phyloP scores from a whole-genome alignment of 2,329 filamentous ascomycete species.

The Aspergillus alliaceus region DNA sequence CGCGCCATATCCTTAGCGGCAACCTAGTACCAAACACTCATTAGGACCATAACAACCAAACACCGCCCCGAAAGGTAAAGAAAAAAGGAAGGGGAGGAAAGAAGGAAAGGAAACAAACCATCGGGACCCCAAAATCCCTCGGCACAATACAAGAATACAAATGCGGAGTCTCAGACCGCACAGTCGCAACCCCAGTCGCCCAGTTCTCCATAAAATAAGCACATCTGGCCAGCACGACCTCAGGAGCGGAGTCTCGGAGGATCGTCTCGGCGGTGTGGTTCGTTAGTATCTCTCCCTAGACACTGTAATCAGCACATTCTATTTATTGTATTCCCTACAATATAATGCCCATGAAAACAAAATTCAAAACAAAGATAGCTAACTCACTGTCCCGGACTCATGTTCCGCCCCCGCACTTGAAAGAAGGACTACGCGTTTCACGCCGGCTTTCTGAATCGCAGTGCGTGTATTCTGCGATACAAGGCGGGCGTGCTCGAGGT shows the following conservation, averaged over 20 bases:
- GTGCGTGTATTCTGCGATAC: conserved; percentile 9
- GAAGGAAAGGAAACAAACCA: conserved; percentile 8
- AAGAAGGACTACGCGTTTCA: conserved; percentile 13
- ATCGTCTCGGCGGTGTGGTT: conserved; percentile 16
- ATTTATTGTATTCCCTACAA: too few relatives aligned
- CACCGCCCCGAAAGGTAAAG: too few relatives aligned
- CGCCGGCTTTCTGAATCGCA: conserved; percentile 7
- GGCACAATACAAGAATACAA: conserved; percentile 13
- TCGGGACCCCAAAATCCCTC: conserved; percentile 12
- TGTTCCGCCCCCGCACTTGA: conserved; percentile 16
- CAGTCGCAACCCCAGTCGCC: conserved; percentile 1
- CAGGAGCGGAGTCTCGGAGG: conserved; percentile 6
- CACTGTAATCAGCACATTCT: too few relatives aligned
- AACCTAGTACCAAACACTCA: background rate
- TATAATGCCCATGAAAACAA: too few relatives aligned
- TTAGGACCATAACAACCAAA: too few relatives aligned
- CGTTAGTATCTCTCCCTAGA: conserved; percentile 16
- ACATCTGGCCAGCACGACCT: conserved; percentile 15
- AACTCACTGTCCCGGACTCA: conserved; percentile 10
- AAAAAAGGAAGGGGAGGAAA: too few relatives aligned
- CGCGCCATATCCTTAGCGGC: conserved; percentile 12
- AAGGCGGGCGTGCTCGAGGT: conserved; percentile 5
- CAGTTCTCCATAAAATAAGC: conserved; percentile 21
- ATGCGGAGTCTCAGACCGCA: conserved; percentile 5
- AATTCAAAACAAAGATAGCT: too few relatives aligned